These are phyloP conservation scores for Iberis amara DNA, from an alignment of 441 rosid species.

Conservation along the genomic window DNA sequence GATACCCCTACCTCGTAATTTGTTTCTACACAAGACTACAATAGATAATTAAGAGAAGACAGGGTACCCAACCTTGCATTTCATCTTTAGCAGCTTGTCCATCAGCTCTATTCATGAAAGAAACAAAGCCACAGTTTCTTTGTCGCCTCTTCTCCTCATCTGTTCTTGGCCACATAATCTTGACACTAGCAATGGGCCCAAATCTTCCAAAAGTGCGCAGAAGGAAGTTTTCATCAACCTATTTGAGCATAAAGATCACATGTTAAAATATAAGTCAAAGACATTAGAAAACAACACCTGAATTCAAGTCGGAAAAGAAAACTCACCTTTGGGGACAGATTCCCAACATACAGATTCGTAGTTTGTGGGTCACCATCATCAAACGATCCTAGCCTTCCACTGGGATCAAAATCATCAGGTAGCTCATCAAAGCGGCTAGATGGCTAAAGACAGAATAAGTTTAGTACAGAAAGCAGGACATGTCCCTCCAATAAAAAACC, in stretches of 20 bases:
- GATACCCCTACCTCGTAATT: background rate
- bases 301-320: conserved; percentile 6
- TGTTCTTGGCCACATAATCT: conserved; percentile 99
- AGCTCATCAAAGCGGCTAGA: conserved; percentile 93
- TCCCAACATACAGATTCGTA: conserved; percentile 96
- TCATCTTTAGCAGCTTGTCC: conserved; percentile 99
- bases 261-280: conserved; percentile 7
- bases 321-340: conserved; percentile 84
- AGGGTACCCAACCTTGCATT: conserved; percentile 78
- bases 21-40: conserved; percentile 11
- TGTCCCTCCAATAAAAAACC: background rate
- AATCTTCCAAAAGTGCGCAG: conserved; percentile 98
- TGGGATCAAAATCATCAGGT: conserved; percentile 96
- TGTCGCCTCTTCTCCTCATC: conserved; percentile 91
- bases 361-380: conserved; percentile 99
- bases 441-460: conserved; percentile 47
- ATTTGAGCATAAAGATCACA: conserved; percentile 23
- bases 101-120: conserved; percentile 96
- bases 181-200: conserved; percentile 99
- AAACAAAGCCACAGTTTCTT: conserved; percentile 96
- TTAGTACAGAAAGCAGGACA: conserved; percentile 20
- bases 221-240: conserved; percentile 99
- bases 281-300: conserved; percentile 18
- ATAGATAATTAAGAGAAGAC: conserved; percentile 18
- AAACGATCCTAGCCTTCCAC: conserved; percentile 95